A percentile compares a stretch with the other conserved stretches of the same genome.
Evolutionary conservation across 1,284 basidiomycete species (phyloP).

Genomic region (Ganoderma resinaceum): DNA sequence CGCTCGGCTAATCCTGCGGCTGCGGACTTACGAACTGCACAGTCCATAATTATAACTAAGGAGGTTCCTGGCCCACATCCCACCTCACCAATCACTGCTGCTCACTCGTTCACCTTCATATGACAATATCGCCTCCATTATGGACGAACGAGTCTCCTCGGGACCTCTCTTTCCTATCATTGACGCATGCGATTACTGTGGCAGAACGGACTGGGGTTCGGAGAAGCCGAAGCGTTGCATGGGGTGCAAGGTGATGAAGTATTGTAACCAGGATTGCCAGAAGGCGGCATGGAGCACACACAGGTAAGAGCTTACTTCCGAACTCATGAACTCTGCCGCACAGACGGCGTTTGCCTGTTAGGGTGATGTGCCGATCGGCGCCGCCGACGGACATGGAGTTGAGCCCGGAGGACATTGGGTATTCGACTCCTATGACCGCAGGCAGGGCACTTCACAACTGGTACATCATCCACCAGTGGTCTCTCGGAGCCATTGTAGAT

Average conservation of each 20-base stretch:
- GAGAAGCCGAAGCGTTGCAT: neutral
- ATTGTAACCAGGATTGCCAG: constrained; percentile 17
- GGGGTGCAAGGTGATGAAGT: neutral
- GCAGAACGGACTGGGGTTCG: neutral
- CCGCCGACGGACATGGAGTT: neutral
- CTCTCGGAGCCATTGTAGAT: neutral
- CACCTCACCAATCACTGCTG: neutral
- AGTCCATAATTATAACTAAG: no score
- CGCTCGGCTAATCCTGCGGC: no score
- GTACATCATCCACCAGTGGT: neutral
- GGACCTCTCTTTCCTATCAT: neutral
- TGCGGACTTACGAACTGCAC: no score
- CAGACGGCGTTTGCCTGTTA: neutral
- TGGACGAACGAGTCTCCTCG: neutral
- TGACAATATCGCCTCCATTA: neutral
- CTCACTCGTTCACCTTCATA: neutral
- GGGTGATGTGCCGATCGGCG: neutral
- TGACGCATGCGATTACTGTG: neutral
- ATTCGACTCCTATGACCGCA: neutral
- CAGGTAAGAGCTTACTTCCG: neutral
- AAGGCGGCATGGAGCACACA: neutral
- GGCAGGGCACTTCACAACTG: neutral
- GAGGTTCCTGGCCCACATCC: neutral
- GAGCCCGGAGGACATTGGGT: neutral
- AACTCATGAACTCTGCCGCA: neutral